Evolutionary conservation across 257 asterid species (phyloP).

Genomic region (Handroanthus guayacan): DNA sequence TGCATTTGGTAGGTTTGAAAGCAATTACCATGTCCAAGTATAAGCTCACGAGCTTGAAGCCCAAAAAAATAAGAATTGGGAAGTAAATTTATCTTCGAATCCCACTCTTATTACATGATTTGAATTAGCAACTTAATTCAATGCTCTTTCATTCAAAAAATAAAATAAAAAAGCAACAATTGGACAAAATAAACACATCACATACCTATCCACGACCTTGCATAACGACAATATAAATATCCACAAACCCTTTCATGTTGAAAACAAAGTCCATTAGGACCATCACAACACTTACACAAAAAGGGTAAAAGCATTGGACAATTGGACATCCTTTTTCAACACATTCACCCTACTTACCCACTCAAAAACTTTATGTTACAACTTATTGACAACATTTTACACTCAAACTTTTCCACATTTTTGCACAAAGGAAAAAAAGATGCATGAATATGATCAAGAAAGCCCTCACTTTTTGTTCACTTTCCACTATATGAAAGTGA

Average conservation of each 20-base stretch:
- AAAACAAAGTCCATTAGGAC: slow-evolving; percentile 27
- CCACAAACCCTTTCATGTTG: slow-evolving; percentile 26
- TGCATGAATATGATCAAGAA: slow-evolving; percentile 38
- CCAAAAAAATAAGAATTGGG: too few species aligned
- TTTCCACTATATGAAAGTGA: slow-evolving; percentile 40
- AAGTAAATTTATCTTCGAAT: too few species aligned
- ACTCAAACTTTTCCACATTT: not conserved
- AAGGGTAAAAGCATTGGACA: slow-evolving; percentile 30
- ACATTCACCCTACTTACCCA: slow-evolving; percentile 37
- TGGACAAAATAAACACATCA: not conserved
- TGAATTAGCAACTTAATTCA: too few species aligned
- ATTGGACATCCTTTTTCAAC: slow-evolving; percentile 42
- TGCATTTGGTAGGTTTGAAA: too few species aligned
- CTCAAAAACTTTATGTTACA: slow-evolving; percentile 3
- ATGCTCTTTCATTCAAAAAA: too few species aligned
- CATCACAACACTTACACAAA: not conserved
- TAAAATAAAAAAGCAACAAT: not conserved
- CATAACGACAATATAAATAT: not conserved
- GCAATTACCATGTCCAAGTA: too few species aligned
- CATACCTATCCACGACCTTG: slow-evolving; percentile 4
- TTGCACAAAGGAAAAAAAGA: slow-evolving; percentile 4
- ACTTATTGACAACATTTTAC: slow-evolving; percentile 27
- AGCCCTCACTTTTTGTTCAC: slow-evolving; percentile 30
- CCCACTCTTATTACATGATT: too few species aligned
- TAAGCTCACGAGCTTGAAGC: too few species aligned